Evolutionary conservation across 2,329 filamentous ascomycete genomes (phyloP), one percentile per base, ranked within the genome.

Genomic region (Cyphellophora europaea): DNA sequence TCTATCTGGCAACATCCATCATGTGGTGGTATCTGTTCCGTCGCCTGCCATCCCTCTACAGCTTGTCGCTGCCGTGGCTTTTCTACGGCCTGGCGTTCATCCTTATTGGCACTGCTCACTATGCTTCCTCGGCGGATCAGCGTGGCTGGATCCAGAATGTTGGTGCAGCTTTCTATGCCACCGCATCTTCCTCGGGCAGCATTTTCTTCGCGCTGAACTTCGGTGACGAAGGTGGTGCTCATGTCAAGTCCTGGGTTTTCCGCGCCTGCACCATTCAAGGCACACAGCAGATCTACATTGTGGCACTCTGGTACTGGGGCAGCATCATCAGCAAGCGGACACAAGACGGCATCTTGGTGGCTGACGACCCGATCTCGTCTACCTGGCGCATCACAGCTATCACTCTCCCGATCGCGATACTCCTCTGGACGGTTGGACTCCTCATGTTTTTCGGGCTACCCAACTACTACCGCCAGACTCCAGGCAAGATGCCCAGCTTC

Each of bases 141-240:
- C 61, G 67, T 30, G 66, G 63, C 10, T 75, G 69, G 65, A 58
- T 78, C 13, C 72, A 77, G 45, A 72, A 78, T 40, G 61, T 75
- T 4, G 77, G 72, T 6, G 76, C 74, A 3, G 76, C 63, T 3
- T 49, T 77, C 14, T 82, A 82, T 49, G 71, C 75, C 1, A 62
- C 70, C 5, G 77, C 75, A 5, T 77, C 77, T 5, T 68, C 74
- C 6, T 73, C 71, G 27, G 77, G 77, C 10, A 73, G 71, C 1
- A 63, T 82, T 38, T 79, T 74, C 59, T 82, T 82, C 48, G 69
- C 76, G 2, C 65, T 79, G 32, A 81, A 81, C 53, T 80, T 79
- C 48, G 76, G 76, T 37, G 71, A 73, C 45, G 74, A 78, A 59
- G 72, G 70, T 27, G 74, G 74, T 30, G 67, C 71, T 3, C 73